phyloP scores from a whole-genome alignment of 2,329 filamentous ascomycete genomes.

The Xylaria sp. region DNA sequence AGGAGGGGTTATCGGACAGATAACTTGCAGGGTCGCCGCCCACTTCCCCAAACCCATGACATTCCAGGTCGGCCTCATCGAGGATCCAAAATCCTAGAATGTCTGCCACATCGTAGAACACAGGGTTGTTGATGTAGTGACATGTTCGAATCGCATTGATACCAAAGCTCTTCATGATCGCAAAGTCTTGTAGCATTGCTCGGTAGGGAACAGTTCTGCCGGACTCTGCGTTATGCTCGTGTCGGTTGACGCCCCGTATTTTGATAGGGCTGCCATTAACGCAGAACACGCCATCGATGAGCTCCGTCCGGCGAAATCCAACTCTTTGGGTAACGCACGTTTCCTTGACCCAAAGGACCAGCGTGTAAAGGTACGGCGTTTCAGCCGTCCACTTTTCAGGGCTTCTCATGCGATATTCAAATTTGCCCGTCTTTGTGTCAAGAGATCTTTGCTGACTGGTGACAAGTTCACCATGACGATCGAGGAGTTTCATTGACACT shows the following conservation, averaged over 20 bases:
- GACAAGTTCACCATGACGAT: constrained; percentile 48
- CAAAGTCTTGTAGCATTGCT: constrained; percentile 69
- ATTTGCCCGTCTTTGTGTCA: constrained; percentile 54
- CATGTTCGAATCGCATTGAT: constrained; percentile 76
- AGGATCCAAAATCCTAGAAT: constrained; percentile 73
- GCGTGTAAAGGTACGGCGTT: constrained; percentile 69
- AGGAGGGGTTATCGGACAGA: constrained; percentile 69
- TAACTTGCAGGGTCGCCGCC: constrained; percentile 59
- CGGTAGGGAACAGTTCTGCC: constrained; percentile 71
- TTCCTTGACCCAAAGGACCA: constrained; percentile 54
- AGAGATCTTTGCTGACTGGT: constrained; percentile 43
- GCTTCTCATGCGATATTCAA: constrained; percentile 55
- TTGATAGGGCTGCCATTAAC: constrained; percentile 74
- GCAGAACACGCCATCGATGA: constrained; percentile 69
- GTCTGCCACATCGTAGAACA: constrained; percentile 70
- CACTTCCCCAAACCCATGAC: constrained; percentile 61
- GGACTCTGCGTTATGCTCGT: constrained; percentile 73
- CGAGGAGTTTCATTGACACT: constrained; percentile 53
- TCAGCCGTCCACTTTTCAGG: constrained; percentile 77
- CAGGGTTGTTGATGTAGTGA: constrained; percentile 72
- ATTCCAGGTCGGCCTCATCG: constrained; percentile 66
- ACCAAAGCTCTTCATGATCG: constrained; percentile 75
- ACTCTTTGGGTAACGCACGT: constrained; percentile 63
- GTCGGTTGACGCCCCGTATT: constrained; percentile 75
- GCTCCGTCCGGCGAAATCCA: constrained; percentile 72